Evolutionary conservation across 2,329 filamentous ascomycete species (phyloP).

Genomic region (Pseudocercospora fijiensis): DNA sequence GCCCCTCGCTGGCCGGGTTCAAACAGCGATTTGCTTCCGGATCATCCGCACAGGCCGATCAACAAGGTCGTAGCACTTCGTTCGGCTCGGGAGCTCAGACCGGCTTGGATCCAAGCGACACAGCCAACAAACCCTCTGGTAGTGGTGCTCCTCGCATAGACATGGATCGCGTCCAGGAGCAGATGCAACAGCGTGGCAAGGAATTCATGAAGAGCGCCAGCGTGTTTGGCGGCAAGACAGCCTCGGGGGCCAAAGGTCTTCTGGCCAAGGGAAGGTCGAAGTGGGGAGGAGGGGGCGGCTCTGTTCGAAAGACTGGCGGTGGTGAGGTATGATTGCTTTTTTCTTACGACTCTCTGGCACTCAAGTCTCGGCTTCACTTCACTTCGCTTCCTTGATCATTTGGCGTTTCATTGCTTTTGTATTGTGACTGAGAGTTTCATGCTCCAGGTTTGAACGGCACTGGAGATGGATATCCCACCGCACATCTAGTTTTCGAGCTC

Average conservation of each 20-base stretch:
- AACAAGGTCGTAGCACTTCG: constrained; percentile 11
- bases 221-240: constrained; percentile 64
- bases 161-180: constrained; percentile 28
- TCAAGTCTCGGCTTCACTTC: constrained; percentile 7
- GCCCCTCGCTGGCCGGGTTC: constrained; percentile 10
- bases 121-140: constrained; percentile 11
- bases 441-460: constrained; percentile 19
- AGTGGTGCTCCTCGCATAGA: constrained; percentile 28
- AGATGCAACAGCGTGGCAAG: constrained; percentile 78
- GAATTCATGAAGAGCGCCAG: constrained; percentile 83
- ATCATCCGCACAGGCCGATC: constrained; percentile 8
- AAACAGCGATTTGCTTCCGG: constrained; percentile 19
- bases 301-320: constrained; percentile 57
- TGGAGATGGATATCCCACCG: constrained; percentile 11
- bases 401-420: constrained; percentile 6
- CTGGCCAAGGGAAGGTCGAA: constrained; percentile 80
- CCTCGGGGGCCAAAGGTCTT: constrained; percentile 83
- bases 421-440: constrained; percentile 24
- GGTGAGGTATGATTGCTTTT: constrained; percentile 83
- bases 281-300: constrained; percentile 29
- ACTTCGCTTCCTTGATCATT: constrained; percentile 1
- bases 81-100: constrained; percentile 13
- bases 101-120: constrained; percentile 31
- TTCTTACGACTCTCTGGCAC: constrained; percentile 21
- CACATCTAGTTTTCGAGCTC: not conserved